These are phyloP conservation scores for Phytopythium chamaehyphon DNA, from an alignment of 352 stramenopile species.

Conservation along the genomic window DNA sequence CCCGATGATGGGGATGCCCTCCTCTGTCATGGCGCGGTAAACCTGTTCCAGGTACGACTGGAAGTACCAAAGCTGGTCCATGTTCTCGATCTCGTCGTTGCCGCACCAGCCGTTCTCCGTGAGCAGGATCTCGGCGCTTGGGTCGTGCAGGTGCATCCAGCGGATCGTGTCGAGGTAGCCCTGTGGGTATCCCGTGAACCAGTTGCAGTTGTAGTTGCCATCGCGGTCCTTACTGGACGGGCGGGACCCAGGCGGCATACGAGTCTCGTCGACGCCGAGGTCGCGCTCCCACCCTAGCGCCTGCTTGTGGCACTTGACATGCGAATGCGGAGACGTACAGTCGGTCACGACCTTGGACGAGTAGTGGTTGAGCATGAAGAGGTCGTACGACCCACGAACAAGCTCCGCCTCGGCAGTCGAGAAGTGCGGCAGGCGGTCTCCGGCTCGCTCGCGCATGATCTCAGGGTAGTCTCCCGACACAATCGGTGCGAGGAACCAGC, in stretches of 20 bases:
- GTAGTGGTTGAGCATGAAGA: constrained; percentile 96
- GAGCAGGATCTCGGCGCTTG: constrained; percentile 37
- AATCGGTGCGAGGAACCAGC: constrained; percentile 91
- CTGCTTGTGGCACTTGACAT: constrained; percentile 34
- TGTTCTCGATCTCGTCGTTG: constrained; percentile 50
- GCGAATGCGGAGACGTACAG: constrained; percentile 25
- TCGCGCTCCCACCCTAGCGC: constrained; percentile 44
- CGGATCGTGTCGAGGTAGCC: constrained; percentile 56
- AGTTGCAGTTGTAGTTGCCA: constrained; percentile 38
- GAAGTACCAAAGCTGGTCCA: constrained; percentile 65
- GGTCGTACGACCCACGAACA: constrained; percentile 84
- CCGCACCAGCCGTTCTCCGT: constrained; percentile 73
- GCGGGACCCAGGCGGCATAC: constrained; percentile 54
- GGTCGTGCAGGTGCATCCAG: constrained; percentile 48
- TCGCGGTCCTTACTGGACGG: constrained; percentile 34
- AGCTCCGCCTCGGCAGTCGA: constrained; percentile 61
- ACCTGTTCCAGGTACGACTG: constrained; percentile 52
- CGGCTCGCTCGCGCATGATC: constrained; percentile 83
- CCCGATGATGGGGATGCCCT: constrained; percentile 68
- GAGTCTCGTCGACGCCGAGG: constrained; percentile 44
- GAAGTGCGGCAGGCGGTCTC: constrained; percentile 83
- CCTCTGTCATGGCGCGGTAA: constrained; percentile 34
- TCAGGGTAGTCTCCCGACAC: constrained; percentile 88
- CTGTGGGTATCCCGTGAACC: constrained; percentile 46
- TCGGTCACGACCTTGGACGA: constrained; percentile 56